A percentile compares a stretch with the other conserved stretches of the same genome.
Evolutionary conservation across 352 stramenopile species (phyloP).

Genomic region (Hyaloperonospora brassicae): DNA sequence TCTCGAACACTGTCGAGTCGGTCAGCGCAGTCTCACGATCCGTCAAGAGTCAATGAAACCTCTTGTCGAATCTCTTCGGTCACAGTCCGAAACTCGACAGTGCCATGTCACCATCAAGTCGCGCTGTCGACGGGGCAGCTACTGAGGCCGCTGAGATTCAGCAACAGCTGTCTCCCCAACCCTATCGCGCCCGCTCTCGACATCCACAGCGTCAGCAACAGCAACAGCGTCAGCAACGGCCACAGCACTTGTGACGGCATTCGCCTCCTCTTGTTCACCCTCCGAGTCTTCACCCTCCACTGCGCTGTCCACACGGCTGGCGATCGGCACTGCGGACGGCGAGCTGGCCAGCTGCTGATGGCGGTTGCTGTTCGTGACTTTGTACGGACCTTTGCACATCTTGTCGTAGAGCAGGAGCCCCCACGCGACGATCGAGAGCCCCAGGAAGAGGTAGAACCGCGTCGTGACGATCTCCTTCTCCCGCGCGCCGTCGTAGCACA

Average conservation of each 20-base stretch:
- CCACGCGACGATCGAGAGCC: constrained; percentile 54
- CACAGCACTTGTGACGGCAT: neutral
- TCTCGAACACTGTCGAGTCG: too few relatives aligned
- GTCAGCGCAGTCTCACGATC: too few relatives aligned
- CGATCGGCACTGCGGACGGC: constrained; percentile 29
- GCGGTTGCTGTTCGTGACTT: constrained; percentile 67
- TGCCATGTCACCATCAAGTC: neutral
- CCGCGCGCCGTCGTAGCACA: constrained; percentile 53
- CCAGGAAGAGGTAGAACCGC: constrained; percentile 64
- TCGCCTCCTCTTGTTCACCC: constrained; percentile 15
- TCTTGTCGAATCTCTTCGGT: too few relatives aligned
- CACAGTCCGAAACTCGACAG: too few relatives aligned
- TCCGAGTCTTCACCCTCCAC: constrained; percentile 28
- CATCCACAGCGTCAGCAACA: constrained; percentile 6
- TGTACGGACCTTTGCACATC: constrained; percentile 67
- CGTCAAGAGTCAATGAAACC: too few relatives aligned
- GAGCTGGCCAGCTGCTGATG: constrained; percentile 53
- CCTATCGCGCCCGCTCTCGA: neutral
- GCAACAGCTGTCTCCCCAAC: constrained; percentile 1
- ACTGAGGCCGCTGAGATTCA: constrained; percentile 5
- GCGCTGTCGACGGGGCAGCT: constrained; percentile 3
- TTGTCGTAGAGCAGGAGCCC: constrained; percentile 58
- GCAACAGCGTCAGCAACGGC: constrained; percentile 11
- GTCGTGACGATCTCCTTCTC: constrained; percentile 58
- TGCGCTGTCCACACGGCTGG: constrained; percentile 20